Conservation (phyloP, 2,329 filamentous ascomycete species). For the Ceratocystis colombiana region DNA sequence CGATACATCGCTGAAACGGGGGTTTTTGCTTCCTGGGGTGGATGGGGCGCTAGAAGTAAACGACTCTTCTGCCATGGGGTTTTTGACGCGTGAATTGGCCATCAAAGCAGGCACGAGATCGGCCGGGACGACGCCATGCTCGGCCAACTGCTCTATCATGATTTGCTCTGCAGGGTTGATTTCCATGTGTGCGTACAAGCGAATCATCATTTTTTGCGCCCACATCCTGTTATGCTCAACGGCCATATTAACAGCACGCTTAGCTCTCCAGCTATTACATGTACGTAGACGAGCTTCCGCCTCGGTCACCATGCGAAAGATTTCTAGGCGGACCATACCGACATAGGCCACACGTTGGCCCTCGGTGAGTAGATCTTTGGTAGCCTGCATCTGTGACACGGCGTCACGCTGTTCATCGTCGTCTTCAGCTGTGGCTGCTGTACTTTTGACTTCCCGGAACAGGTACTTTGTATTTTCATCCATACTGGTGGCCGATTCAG, state of each 20-base stretch:
- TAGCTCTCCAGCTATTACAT: conserved; percentile 49
- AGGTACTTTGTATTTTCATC: conserved; percentile 95
- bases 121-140: conserved; percentile 75
- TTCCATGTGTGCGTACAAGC: conserved; percentile 92
- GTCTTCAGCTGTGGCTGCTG: conserved; percentile 51
- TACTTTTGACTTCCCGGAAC: conserved; percentile 63
- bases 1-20: conserved; percentile 26
- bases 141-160: conserved; percentile 95
- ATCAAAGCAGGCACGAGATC: conserved; percentile 81
- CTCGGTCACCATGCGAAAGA: conserved; percentile 66
- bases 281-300: conserved; percentile 38
- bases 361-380: conserved; percentile 89
- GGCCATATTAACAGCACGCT: conserved; percentile 60
- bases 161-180: conserved; percentile 83
- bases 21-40: conserved; percentile 18
- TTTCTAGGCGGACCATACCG: conserved; percentile 70
- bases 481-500: conserved; percentile 85
- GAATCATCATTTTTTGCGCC: conserved; percentile 96
- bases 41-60: conserved; percentile 18
- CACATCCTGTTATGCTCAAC: conserved; percentile 83
- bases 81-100: conserved; percentile 85
- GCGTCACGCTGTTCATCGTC: conserved; percentile 81
- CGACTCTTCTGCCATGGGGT: conserved; percentile 60
- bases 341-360: conserved; percentile 95
- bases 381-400: conserved; percentile 83